Percentiles rank a stretch among this genome's conserved stretches.
Evolutionary conservation across 768 basidiomycete genomes (phyloP).

Genomic region (Dacryopinax spathularia): DNA sequence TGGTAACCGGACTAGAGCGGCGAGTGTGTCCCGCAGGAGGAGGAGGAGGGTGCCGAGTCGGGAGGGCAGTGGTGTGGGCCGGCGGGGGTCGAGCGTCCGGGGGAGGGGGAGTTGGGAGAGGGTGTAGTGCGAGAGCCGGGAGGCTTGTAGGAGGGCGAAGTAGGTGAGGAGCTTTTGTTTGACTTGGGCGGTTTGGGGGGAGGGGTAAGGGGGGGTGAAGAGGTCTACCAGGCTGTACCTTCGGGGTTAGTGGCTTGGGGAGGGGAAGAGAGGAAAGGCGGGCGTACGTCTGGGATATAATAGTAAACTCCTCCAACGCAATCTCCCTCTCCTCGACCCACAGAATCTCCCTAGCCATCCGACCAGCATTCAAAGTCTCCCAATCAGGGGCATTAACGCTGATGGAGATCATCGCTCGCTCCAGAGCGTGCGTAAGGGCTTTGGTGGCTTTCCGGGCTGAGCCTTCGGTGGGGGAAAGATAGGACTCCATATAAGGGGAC

Average conservation of each 20-base stretch:
- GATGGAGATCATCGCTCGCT: slow-evolving; percentile 50
- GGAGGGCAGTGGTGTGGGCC: slow-evolving; percentile 60
- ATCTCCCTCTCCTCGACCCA: slow-evolving; percentile 74
- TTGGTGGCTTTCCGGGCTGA: slow-evolving; percentile 71
- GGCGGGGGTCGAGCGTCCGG: slow-evolving; percentile 62
- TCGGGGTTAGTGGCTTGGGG: neutral
- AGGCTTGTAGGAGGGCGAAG: slow-evolving; percentile 68
- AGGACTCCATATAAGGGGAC: slow-evolving; percentile 60
- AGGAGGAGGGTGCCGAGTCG: slow-evolving; percentile 67
- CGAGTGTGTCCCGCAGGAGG: slow-evolving; percentile 63
- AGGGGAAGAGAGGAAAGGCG: neutral
- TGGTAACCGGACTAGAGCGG: slow-evolving; percentile 58
- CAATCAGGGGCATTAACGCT: slow-evolving; percentile 92
- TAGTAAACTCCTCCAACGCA: slow-evolving; percentile 65
- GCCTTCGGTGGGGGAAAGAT: slow-evolving; percentile 53
- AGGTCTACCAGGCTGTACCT: slow-evolving; percentile 65
- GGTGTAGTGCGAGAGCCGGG: slow-evolving; percentile 72
- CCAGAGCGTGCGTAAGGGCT: slow-evolving; percentile 61
- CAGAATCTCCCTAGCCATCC: slow-evolving; percentile 86
- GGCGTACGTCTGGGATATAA: slow-evolving; percentile 79
- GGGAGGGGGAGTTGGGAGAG: slow-evolving; percentile 77
- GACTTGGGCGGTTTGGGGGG: slow-evolving; percentile 43
- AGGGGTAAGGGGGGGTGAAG: slow-evolving; percentile 54
- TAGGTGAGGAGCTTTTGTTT: slow-evolving; percentile 69
- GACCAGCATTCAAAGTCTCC: slow-evolving; percentile 79